Conservation (phyloP, 192 early-diverging fungal species). For the Gryganskiella cystojenkinii region DNA sequence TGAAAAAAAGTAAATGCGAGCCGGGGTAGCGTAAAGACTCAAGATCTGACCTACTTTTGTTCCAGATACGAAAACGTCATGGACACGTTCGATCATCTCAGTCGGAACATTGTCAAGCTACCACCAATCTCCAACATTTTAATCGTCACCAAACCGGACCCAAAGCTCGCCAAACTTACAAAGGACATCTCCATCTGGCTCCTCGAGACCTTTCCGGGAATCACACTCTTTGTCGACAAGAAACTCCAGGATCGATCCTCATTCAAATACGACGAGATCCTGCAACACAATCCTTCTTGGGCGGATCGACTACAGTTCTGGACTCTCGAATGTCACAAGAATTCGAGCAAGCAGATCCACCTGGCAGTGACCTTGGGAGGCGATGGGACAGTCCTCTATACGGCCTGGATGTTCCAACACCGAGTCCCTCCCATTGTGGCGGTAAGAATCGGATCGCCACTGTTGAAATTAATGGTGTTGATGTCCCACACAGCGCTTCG, state of each 20-base stretch:
- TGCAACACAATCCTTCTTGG: constrained; percentile 27
- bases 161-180: constrained; percentile 35
- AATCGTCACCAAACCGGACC: constrained; percentile 52
- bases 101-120: constrained; percentile 37
- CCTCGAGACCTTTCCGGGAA: constrained; percentile 23
- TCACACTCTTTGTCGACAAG: constrained; percentile 39
- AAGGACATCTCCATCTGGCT: constrained; percentile 34
- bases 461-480: too few species aligned
- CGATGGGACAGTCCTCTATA: constrained; percentile 93
- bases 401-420: constrained; percentile 86
- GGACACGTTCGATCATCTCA: constrained; percentile 33
- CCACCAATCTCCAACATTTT: constrained; percentile 46
- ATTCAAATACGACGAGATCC: constrained; percentile 31
- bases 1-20: background rate
- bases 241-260: constrained; percentile 28
- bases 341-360: constrained; percentile 25
- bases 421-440: constrained; percentile 86
- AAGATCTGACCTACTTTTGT: background rate
- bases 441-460: too few species aligned
- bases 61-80: constrained; percentile 45
- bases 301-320: constrained; percentile 29
- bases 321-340: constrained; percentile 28
- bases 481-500: too few species aligned
- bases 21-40: background rate
- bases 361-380: constrained; percentile 75